Percentiles rank a stretch among this genome's conserved stretches.
These are phyloP conservation scores for Raffaelea deltoideospora DNA, from an alignment of 2,329 filamentous ascomycete species.

Conservation along the genomic window DNA sequence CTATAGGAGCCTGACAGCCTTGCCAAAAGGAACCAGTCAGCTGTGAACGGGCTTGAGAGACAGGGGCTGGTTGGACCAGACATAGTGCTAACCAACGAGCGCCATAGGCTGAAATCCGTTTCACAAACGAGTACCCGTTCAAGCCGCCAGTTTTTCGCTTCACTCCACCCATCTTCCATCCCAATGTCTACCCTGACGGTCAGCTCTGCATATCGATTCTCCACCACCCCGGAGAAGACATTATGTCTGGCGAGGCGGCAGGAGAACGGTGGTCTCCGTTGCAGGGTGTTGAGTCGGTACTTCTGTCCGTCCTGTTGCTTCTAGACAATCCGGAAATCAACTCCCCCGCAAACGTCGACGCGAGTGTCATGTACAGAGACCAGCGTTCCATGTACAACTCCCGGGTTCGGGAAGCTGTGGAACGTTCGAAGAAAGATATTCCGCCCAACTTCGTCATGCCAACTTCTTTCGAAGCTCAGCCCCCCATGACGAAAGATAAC, in stretches of 20 bases:
- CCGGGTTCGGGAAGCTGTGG: slow-evolving; percentile 54
- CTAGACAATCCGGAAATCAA: slow-evolving; percentile 89
- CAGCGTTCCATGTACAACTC: slow-evolving; percentile 53
- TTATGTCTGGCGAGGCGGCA: slow-evolving; percentile 79
- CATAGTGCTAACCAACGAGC: too few relatives aligned
- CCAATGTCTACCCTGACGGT: slow-evolving; percentile 86
- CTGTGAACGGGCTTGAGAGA: too few relatives aligned
- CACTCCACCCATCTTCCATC: slow-evolving; percentile 63
- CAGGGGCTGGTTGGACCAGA: too few relatives aligned
- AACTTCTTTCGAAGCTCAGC: slow-evolving; percentile 47
- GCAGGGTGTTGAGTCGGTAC: slow-evolving; percentile 85
- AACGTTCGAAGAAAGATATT: slow-evolving; percentile 62
- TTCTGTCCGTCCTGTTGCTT: slow-evolving; percentile 81
- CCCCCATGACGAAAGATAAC: slow-evolving; percentile 46
- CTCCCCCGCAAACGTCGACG: slow-evolving; percentile 90
- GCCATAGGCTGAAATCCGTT: slow-evolving; percentile 74
- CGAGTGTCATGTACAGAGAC: slow-evolving; percentile 72
- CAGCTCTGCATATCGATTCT: slow-evolving; percentile 94
- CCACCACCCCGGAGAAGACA: slow-evolving; percentile 79
- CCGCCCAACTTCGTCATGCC: slow-evolving; percentile 73
- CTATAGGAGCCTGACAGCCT: too few relatives aligned
- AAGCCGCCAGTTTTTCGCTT: slow-evolving; percentile 83
- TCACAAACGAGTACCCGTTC: slow-evolving; percentile 80
- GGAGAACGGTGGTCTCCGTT: slow-evolving; percentile 89
- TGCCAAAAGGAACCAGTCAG: too few relatives aligned